These are phyloP conservation scores for Narthecium ossifragum DNA, from an alignment of 106 monocot genomes.

Conservation along the genomic window DNA sequence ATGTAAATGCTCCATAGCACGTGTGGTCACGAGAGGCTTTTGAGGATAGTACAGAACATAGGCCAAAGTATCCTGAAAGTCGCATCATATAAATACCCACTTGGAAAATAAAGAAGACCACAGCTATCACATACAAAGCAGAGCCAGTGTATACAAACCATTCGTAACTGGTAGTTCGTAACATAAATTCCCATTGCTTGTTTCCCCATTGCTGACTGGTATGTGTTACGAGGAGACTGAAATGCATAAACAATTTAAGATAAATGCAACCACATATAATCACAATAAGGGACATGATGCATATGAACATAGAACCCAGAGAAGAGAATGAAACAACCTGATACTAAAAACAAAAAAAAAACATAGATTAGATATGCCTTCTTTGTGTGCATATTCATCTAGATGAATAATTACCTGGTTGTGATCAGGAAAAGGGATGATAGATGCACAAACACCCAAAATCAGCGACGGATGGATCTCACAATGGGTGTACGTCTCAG, in stretches of 20 bases:
- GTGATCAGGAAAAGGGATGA: conserved; percentile 99
- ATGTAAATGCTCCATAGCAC: conserved; percentile 99
- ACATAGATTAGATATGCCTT: too few species aligned
- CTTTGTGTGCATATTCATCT: too few species aligned
- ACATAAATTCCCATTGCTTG: conserved; percentile 99
- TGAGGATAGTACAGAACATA: conserved; percentile 99
- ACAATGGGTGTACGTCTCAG: conserved; percentile 97
- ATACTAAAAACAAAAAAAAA: too few species aligned
- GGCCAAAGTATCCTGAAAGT: conserved; percentile 85
- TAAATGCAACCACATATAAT: too few species aligned
- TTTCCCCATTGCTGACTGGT: conserved; percentile 99
- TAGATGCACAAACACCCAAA: conserved; percentile 98
- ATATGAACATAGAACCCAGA: too few species aligned
- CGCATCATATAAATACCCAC: background rate
- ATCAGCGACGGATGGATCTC: conserved; percentile 98
- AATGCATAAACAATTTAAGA: conserved; percentile 11
- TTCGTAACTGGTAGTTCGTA: conserved; percentile 91
- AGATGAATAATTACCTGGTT: conserved; percentile 80
- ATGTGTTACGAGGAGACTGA: conserved; percentile 99
- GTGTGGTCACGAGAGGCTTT: conserved; percentile 98
- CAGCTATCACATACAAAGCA: too few species aligned
- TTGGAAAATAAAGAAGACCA: background rate
- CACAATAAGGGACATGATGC: too few species aligned
- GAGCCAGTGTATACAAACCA: conserved; percentile 35
- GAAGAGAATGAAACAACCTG: background rate